phyloP scores from a whole-genome alignment of 2,329 filamentous ascomycete genomes.

The Chaetothyriales sp. region DNA sequence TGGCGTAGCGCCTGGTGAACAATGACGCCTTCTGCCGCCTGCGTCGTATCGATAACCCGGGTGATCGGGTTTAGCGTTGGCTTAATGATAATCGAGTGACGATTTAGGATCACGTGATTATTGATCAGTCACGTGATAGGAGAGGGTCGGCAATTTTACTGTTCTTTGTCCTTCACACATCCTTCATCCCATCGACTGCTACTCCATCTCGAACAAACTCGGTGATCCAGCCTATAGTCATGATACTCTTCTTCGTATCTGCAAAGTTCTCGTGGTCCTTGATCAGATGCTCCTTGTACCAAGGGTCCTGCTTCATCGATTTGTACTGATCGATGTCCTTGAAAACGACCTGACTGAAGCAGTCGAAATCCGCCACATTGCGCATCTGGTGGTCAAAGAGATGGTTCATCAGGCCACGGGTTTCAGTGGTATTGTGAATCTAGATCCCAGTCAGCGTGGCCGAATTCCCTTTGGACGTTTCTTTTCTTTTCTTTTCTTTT shows the following conservation, averaged over 20 bases:
- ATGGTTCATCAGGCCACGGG: constrained; percentile 16
- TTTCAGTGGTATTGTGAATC: constrained; percentile 18
- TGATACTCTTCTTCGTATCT: constrained; percentile 9
- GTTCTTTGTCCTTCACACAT: too few species aligned
- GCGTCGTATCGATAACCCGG: too few species aligned
- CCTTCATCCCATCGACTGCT: constrained; percentile 2
- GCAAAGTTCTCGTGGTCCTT: constrained; percentile 23
- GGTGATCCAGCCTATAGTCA: constrained; percentile 2
- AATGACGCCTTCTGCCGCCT: too few species aligned
- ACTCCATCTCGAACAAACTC: neutral
- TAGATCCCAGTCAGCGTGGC: neutral
- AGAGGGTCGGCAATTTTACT: too few species aligned
- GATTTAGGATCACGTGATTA: too few species aligned
- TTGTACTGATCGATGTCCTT: constrained; percentile 20
- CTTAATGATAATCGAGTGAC: too few species aligned
- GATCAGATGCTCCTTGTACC: constrained; percentile 18
- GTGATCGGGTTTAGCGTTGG: too few species aligned
- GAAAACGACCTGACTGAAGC: constrained; percentile 22
- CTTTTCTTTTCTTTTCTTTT: too few species aligned
- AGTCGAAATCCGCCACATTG: constrained; percentile 21
- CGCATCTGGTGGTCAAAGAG: constrained; percentile 18
- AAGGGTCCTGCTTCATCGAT: constrained; percentile 20
- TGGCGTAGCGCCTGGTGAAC: too few species aligned
- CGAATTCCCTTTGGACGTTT: too few species aligned
- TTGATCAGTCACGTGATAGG: too few species aligned